Percentiles rank a stretch among this genome's conserved stretches.
Conservation (phyloP, 495 filamentous ascomycete genomes). For the Acidiella bohemica region DNA sequence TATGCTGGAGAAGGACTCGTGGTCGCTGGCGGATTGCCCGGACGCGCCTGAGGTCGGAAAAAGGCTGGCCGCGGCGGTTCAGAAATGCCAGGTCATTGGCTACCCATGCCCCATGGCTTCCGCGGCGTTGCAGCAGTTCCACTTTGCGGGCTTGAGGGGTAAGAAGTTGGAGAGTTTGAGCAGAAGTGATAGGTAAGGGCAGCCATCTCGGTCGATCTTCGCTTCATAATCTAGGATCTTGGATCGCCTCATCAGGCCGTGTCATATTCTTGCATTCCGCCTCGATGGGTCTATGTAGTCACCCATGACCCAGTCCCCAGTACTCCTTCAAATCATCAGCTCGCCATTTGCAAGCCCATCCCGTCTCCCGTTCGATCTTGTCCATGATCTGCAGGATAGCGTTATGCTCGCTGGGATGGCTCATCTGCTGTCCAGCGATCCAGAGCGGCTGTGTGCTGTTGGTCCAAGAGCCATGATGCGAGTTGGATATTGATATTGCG, state of each 20-base stretch:
- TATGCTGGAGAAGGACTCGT: conserved; percentile 18
- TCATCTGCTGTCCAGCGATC: conserved; percentile 19
- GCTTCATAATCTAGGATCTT: too few relatives aligned
- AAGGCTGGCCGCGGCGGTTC: conserved; percentile 15
- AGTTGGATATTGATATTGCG: conserved; percentile 15
- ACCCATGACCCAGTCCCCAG: conserved; percentile 12
- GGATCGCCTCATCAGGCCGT: too few relatives aligned
- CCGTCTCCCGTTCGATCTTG: conserved; percentile 15
- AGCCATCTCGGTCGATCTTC: too few relatives aligned
- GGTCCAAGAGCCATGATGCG: conserved; percentile 17
- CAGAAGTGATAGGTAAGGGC: conserved; percentile 6
- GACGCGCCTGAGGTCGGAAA: conserved; percentile 7
- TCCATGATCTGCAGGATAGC: conserved; percentile 14
- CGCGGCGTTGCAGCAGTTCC: conserved; percentile 17
- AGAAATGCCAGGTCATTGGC: conserved; percentile 11
- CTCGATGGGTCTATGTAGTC: too few relatives aligned
- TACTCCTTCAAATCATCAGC: conserved; percentile 13
- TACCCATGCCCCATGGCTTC: conserved; percentile 19
- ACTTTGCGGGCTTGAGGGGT: conserved; percentile 9
- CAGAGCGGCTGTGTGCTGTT: conserved; percentile 17
- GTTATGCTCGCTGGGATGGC: conserved; percentile 15
- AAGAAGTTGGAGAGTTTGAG: conserved; percentile 12
- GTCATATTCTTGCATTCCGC: too few relatives aligned
- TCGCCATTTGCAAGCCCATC: conserved; percentile 16
- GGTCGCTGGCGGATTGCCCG: conserved; percentile 13